Evolutionary conservation across 345 rosid species (phyloP), one percentile per base, ranked within the genome.

Genomic region (Litchi chinensis): DNA sequence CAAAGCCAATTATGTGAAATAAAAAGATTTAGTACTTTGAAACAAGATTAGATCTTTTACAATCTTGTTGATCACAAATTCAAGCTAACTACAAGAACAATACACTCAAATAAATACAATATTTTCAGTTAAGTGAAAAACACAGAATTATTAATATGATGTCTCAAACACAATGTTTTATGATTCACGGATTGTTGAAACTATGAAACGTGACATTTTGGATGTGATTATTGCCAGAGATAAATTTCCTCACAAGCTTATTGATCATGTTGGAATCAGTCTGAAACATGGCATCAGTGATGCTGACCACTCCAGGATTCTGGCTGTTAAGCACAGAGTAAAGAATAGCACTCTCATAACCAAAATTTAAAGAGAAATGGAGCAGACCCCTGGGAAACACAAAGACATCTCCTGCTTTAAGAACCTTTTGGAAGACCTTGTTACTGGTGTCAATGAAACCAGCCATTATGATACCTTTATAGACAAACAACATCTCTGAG

Each of bases 301-400:
- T 76, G 76, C 84, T 87, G 65, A 91, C 89, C 40, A 81, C 79
- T 15, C 98, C 98, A 4, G 98, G 97, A 79, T 92, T 95, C 83
- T 95, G 98, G 80, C 97, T 87, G 48, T 85, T 93, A 64, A 87
- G 80, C 79, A 93, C 93, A 0, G 98, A 95, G 75, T 74, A 87
- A 19, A 82, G 70, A 1, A 74, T 79, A 1, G 91, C 97, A 63
- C 50, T 56, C 44, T 88, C 93, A 21, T 64, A 89, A 24, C 98
- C 98, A 57, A 56, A 57, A 56, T 89, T 95, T 62, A 87, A 32
- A 82, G 87, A 84, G 74, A 83, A 93, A 71, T 93, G 98, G 37
- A 89, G 87, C 74, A 95, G 79, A 8, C 94, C 98, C 41, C 83
- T 81, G 5, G 98, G 98, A 32, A 92, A 85, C 76, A 90, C 85